phyloP scores from a whole-genome alignment of 2,329 filamentous ascomycete genomes.

The Aulographum hederae region DNA sequence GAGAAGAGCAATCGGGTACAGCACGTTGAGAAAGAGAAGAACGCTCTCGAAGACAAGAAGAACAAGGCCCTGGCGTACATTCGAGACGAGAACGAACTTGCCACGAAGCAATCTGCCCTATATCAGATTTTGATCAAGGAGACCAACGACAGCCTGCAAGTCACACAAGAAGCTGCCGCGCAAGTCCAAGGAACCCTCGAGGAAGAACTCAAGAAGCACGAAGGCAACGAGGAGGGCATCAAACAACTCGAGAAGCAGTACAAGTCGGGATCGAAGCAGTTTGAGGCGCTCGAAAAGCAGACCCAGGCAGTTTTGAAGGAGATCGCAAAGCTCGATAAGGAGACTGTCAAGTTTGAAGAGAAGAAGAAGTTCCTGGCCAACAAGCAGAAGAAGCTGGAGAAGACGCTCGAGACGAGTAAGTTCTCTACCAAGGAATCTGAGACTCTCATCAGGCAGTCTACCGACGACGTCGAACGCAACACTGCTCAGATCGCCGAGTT shows the following conservation, averaged over 20 bases:
- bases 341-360: constrained; percentile 92
- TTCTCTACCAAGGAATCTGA: constrained; percentile 56
- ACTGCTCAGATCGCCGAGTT: constrained; percentile 56
- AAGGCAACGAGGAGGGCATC: constrained; percentile 77
- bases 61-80: constrained; percentile 81
- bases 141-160: constrained; percentile 71
- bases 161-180: constrained; percentile 77
- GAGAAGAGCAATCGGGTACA: constrained; percentile 93
- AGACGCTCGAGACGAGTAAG: constrained; percentile 61
- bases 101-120: constrained; percentile 72
- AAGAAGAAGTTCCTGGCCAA: constrained; percentile 84
- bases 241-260: constrained; percentile 76
- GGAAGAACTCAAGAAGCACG: constrained; percentile 75
- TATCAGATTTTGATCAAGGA: constrained; percentile 87
- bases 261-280: constrained; percentile 65
- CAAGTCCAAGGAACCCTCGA: constrained; percentile 81
- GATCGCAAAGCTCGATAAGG: constrained; percentile 84
- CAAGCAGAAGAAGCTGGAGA: constrained; percentile 92
- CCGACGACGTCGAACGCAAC: constrained; percentile 60
- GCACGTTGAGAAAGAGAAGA: constrained; percentile 95
- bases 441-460: constrained; percentile 60
- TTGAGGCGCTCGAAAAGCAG: constrained; percentile 65
- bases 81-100: constrained; percentile 81
- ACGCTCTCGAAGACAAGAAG: constrained; percentile 85
- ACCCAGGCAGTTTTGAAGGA: constrained; percentile 68